Conservation (phyloP, 1,284 basidiomycete genomes). For the Cutaneotrichosporon dermatis region DNA sequence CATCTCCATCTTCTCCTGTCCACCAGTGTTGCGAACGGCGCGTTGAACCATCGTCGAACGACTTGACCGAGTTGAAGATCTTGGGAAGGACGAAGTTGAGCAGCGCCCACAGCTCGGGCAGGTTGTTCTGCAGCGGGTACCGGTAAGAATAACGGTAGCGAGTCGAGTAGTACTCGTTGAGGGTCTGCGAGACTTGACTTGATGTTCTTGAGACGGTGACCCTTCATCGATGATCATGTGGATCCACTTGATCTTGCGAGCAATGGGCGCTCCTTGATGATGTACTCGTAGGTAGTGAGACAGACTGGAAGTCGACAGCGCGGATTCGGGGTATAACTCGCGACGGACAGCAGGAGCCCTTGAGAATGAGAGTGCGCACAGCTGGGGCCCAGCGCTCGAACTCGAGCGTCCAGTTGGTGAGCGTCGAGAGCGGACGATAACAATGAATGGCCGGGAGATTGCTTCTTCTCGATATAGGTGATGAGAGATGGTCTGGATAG, state of each 20-base stretch:
- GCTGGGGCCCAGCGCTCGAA: constrained; percentile 95
- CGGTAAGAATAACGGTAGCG: constrained; percentile 92
- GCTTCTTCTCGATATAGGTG: constrained; percentile 90
- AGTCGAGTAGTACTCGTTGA: constrained; percentile 89
- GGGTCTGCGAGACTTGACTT: constrained; percentile 90
- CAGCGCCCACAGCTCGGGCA: constrained; percentile 95
- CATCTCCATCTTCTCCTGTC: constrained; percentile 90
- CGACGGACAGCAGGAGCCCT: constrained; percentile 67
- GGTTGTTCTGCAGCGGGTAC: constrained; percentile 97
- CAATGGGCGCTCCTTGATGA: constrained; percentile 92
- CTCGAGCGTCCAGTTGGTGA: constrained; percentile 97
- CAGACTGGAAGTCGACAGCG: constrained; percentile 83
- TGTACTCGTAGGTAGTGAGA: constrained; percentile 97
- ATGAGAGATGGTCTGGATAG: constrained; percentile 96
- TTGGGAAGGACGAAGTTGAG: constrained; percentile 98
- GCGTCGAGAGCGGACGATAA: constrained; percentile 95
- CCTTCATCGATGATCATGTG: constrained; percentile 99
- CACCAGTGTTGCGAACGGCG: constrained; percentile 95
- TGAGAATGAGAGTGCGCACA: constrained; percentile 83
- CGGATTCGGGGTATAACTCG: constrained; percentile 42
- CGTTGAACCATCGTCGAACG: constrained; percentile 99
- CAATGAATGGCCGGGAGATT: constrained; percentile 88
- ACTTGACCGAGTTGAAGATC: constrained; percentile 99
- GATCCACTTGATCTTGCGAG: constrained; percentile 93
- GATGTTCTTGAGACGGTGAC: constrained; percentile 99